phyloP scores from a whole-genome alignment of 768 basidiomycete species.

The Pleurotus eryngii region DNA sequence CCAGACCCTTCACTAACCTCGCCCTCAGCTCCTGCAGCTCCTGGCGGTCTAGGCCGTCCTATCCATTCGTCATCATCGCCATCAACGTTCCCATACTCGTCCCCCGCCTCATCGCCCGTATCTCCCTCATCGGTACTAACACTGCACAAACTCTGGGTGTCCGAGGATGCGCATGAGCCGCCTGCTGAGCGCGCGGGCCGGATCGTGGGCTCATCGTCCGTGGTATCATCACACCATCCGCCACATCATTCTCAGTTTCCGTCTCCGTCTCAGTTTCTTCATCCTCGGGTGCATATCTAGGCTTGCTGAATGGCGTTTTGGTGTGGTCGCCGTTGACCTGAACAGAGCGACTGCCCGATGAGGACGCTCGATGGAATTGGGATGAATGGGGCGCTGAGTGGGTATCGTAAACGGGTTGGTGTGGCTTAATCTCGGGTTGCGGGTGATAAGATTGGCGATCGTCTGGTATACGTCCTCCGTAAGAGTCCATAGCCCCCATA shows the following conservation, averaged over 20 bases:
- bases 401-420: background rate
- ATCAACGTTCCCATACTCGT: conserved; percentile 16
- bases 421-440: conserved; percentile 11
- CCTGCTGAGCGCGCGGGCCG: conserved; percentile 37
- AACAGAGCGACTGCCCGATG: background rate
- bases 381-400: background rate
- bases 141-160: conserved; percentile 18
- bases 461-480: conserved; percentile 39
- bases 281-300: conserved; percentile 7
- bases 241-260: conserved; percentile 44
- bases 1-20: conserved; percentile 17
- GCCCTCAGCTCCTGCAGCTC: conserved; percentile 8
- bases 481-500: conserved; percentile 56
- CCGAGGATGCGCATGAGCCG: conserved; percentile 9
- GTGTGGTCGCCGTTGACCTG: background rate
- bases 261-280: conserved; percentile 31
- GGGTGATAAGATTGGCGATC: conserved; percentile 16
- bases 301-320: background rate
- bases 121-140: conserved; percentile 20
- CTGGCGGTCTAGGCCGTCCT: conserved; percentile 4
- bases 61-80: conserved; percentile 5
- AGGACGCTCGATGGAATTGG: background rate
- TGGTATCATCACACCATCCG: conserved; percentile 58
- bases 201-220: conserved; percentile 84
- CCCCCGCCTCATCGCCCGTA: conserved; percentile 14